phyloP scores from a whole-genome alignment of 257 asterid species.

The Petunia axillaris region DNA sequence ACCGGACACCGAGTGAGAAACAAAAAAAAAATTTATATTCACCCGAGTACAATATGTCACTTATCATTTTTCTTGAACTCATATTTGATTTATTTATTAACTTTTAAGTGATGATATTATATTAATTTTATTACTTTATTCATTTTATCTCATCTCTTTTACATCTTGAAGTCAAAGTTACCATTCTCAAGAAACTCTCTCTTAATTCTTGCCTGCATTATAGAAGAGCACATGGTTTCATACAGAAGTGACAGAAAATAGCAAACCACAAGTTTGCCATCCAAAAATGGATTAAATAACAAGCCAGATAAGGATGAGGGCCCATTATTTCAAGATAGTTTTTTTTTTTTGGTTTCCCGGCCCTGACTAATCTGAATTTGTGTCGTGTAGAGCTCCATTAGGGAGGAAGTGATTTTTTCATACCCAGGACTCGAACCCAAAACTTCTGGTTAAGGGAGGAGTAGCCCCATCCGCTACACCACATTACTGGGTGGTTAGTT shows the following conservation, averaged over 20 bases:
- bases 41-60: no score
- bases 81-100: background rate
- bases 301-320: background rate
- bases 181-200: background rate
- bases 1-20: no score
- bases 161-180: background rate
- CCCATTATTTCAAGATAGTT: background rate
- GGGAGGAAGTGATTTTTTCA: no score
- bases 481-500: no score
- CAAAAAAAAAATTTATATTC: no score
- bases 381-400: no score
- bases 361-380: no score
- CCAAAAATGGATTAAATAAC: background rate
- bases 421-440: no score
- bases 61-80: no score
- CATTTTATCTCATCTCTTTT: background rate
- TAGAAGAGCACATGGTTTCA: slow-evolving; percentile 6
- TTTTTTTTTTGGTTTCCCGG: background rate
- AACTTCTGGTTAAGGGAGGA: no score
- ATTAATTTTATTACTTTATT: background rate
- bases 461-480: no score
- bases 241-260: background rate
- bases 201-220: background rate
- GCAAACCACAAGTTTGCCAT: background rate
- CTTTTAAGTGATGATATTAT: background rate